Percentiles rank a stretch among this genome's conserved stretches.
phyloP scores from a whole-genome alignment of 371 early-diverging fungal genomes.

The Mortierella sp. region DNA sequence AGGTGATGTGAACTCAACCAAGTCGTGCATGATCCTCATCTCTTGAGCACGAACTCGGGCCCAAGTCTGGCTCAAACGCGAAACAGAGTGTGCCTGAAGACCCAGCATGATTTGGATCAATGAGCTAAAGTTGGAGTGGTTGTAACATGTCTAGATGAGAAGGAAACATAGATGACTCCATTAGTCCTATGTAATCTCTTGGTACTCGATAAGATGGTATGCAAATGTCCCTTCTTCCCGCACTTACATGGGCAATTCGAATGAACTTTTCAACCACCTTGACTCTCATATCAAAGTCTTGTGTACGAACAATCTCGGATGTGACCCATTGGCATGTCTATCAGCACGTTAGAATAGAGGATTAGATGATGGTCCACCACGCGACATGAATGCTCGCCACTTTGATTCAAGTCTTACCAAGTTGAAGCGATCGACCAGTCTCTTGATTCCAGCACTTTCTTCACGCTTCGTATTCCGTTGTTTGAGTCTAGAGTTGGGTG shows the following conservation, averaged over 20 bases:
- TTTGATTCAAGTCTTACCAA: constrained; percentile 58
- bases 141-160: constrained; percentile 64
- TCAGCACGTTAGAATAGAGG: background rate
- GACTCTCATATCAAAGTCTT: constrained; percentile 64
- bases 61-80: constrained; percentile 72
- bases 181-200: background rate
- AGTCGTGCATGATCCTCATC: constrained; percentile 63
- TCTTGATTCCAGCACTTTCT: constrained; percentile 24
- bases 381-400: no score
- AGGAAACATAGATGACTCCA: background rate
- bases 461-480: background rate
- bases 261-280: constrained; percentile 79
- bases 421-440: constrained; percentile 73
- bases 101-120: constrained; percentile 71
- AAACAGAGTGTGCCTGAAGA: constrained; percentile 68
- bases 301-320: constrained; percentile 71
- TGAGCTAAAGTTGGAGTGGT: constrained; percentile 74
- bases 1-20: constrained; percentile 69
- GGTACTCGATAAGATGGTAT: background rate
- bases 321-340: constrained; percentile 78
- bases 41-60: constrained; percentile 60
- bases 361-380: background rate
- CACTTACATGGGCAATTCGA: constrained; percentile 71
- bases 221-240: no score
- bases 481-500: background rate